A percentile compares a stretch with the other conserved stretches of the same genome.
These are phyloP conservation scores for Penicillium salamii DNA, from an alignment of 495 filamentous ascomycete species.

Conservation along the genomic window DNA sequence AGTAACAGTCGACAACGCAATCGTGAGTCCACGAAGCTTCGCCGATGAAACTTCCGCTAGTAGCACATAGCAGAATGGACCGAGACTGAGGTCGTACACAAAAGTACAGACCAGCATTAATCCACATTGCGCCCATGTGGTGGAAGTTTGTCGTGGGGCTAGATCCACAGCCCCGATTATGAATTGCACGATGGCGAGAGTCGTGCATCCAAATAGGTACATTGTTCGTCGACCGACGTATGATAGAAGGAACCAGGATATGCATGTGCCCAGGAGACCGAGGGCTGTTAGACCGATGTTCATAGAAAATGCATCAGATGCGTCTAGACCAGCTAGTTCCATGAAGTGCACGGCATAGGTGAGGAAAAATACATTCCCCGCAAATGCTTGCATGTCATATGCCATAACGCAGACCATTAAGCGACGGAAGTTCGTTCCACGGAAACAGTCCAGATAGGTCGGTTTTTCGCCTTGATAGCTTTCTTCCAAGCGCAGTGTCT, in stretches of 20 bases:
- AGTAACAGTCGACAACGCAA: slow-evolving; percentile 58
- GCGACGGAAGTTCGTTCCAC: slow-evolving; percentile 43
- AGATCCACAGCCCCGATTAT: slow-evolving; percentile 59
- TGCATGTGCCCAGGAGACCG: slow-evolving; percentile 61
- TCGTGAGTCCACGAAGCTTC: slow-evolving; percentile 58
- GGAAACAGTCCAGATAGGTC: slow-evolving; percentile 42
- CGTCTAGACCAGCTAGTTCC: slow-evolving; percentile 59
- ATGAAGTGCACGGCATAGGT: slow-evolving; percentile 43
- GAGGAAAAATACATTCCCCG: slow-evolving; percentile 29
- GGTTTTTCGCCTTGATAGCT: slow-evolving; percentile 40
- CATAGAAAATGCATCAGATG: slow-evolving; percentile 59
- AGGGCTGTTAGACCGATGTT: slow-evolving; percentile 64
- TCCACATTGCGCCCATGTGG: slow-evolving; percentile 51
- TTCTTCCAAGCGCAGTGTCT: slow-evolving; percentile 38
- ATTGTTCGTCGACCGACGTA: slow-evolving; percentile 53
- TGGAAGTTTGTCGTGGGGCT: slow-evolving; percentile 40
- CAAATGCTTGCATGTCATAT: slow-evolving; percentile 48
- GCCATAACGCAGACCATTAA: slow-evolving; percentile 47
- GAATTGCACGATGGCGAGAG: slow-evolving; percentile 50
- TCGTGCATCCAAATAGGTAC: slow-evolving; percentile 49
- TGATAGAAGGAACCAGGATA: slow-evolving; percentile 63
- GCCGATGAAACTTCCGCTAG: slow-evolving; percentile 59
- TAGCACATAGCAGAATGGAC: slow-evolving; percentile 62
- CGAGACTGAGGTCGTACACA: slow-evolving; percentile 57
- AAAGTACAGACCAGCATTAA: slow-evolving; percentile 59